Percentiles rank a stretch among this genome's conserved stretches.
Evolutionary conservation across 106 monocot genomes (phyloP).

Genomic region (Dioscorea alata): DNA sequence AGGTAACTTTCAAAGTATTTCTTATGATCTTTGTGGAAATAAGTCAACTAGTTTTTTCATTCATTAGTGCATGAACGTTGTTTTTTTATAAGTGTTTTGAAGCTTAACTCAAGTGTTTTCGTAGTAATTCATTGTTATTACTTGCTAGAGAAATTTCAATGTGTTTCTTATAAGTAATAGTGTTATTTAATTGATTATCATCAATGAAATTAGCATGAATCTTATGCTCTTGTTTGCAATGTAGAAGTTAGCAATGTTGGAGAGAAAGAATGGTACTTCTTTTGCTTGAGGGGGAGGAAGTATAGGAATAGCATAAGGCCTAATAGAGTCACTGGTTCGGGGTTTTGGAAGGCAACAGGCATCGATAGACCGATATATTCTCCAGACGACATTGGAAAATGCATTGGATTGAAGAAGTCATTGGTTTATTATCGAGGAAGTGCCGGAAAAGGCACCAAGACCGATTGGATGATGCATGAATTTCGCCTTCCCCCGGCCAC

Average conservation of each 20-base stretch:
- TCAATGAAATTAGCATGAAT: not conserved
- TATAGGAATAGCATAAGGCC: slow-evolving; percentile 86
- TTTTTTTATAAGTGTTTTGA: too few relatives aligned
- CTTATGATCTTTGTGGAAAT: too few relatives aligned
- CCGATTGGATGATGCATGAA: slow-evolving; percentile 99
- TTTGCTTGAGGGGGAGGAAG: slow-evolving; percentile 80
- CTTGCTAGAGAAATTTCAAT: not conserved
- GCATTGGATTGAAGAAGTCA: slow-evolving; percentile 90
- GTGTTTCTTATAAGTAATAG: not conserved
- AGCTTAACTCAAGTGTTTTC: too few relatives aligned
- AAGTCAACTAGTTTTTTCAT: too few relatives aligned
- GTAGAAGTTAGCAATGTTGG: slow-evolving; percentile 32
- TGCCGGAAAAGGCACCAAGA: slow-evolving; percentile 80
- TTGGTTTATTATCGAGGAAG: slow-evolving; percentile 84
- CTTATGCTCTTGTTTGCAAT: not conserved
- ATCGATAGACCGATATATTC: slow-evolving; percentile 68
- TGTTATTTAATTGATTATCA: not conserved
- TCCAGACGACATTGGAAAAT: slow-evolving; percentile 9
- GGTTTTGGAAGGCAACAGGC: slow-evolving; percentile 94
- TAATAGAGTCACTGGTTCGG: slow-evolving; percentile 73
- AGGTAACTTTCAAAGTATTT: too few relatives aligned
- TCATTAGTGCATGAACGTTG: too few relatives aligned
- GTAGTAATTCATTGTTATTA: too few relatives aligned
- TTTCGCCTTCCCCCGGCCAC: slow-evolving; percentile 56
- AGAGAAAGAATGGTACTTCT: slow-evolving; percentile 89